Conservation (phyloP, 1,284 basidiomycete genomes). For the Inonotus hispidus region DNA sequence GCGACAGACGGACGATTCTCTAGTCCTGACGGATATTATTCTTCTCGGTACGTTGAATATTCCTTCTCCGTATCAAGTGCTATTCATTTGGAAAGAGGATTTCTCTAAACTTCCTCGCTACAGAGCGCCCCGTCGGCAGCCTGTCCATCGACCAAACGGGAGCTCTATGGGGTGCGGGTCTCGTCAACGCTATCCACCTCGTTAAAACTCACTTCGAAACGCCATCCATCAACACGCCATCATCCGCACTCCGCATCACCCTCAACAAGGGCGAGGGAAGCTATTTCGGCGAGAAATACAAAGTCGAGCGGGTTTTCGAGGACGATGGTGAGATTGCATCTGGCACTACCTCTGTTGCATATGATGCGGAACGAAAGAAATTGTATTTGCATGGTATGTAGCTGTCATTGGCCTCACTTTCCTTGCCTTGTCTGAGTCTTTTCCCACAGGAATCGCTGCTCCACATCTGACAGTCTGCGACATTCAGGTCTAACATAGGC, state of each 20-base stretch:
- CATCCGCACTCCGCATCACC: conserved; percentile 47
- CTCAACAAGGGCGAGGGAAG: conserved; percentile 43
- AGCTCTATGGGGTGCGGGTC: conserved; percentile 53
- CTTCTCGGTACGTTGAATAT: conserved; percentile 32
- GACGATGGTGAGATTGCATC: conserved; percentile 52
- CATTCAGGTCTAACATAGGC: neutral
- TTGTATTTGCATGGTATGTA: conserved; percentile 53
- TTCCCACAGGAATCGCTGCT: conserved; percentile 27
- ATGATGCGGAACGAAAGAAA: conserved; percentile 42
- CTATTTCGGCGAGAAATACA: conserved; percentile 62
- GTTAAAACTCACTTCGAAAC: conserved; percentile 34
- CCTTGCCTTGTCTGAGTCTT: conserved; percentile 1
- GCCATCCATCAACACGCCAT: conserved; percentile 36
- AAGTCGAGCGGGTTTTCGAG: conserved; percentile 62
- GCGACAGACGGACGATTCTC: conserved; percentile 46
- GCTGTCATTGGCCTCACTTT: neutral
- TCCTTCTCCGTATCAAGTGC: neutral
- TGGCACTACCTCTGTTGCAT: conserved; percentile 47
- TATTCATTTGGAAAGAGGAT: neutral
- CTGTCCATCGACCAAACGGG: conserved; percentile 50
- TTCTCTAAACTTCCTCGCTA: neutral
- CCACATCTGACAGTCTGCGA: conserved; percentile 30
- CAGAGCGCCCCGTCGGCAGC: conserved; percentile 51
- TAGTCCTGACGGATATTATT: conserved; percentile 44
- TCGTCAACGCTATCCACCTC: conserved; percentile 21